These are phyloP conservation scores for Pleurotus citrinopileatus DNA, from an alignment of 768 basidiomycete species.

Conservation along the genomic window DNA sequence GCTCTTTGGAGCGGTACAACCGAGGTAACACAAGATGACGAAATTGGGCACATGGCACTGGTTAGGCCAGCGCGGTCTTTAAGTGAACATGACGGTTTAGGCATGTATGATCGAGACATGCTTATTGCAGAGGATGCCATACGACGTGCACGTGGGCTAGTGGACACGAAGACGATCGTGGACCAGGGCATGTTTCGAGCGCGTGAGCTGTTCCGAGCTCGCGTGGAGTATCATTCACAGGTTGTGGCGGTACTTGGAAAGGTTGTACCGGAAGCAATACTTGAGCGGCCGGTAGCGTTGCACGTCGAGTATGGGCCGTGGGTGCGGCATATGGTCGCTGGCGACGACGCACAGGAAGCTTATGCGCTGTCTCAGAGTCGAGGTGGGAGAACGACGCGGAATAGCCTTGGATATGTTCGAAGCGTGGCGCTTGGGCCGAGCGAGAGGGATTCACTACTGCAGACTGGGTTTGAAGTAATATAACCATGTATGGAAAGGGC, in stretches of 20 bases:
- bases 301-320: conserved; percentile 71
- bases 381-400: conserved; percentile 50
- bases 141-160: conserved; percentile 43
- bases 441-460: conserved; percentile 30
- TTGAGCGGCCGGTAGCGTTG: conserved; percentile 44
- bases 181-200: conserved; percentile 27
- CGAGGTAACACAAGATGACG: conserved; percentile 44
- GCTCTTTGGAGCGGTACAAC: conserved; percentile 7
- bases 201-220: conserved; percentile 35
- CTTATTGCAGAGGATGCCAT: conserved; percentile 47
- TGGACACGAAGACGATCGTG: conserved; percentile 28
- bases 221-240: conserved; percentile 41
- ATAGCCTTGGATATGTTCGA: conserved; percentile 52
- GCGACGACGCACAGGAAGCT: conserved; percentile 57
- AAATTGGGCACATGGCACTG: conserved; percentile 47
- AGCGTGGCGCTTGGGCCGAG: conserved; percentile 36
- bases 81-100: conserved; percentile 25
- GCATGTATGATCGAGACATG: conserved; percentile 40
- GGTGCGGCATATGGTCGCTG: conserved; percentile 59
- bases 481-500: conserved; percentile 14
- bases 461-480: conserved; percentile 18
- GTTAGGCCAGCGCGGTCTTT: conserved; percentile 23
- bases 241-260: conserved; percentile 46
- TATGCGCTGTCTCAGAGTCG: conserved; percentile 18
- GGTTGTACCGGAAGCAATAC: conserved; percentile 39